Percentiles rank a stretch among this genome's conserved stretches.
Evolutionary conservation across 1,284 basidiomycete genomes (phyloP).

Genomic region (Heterobasidion occidentale): DNA sequence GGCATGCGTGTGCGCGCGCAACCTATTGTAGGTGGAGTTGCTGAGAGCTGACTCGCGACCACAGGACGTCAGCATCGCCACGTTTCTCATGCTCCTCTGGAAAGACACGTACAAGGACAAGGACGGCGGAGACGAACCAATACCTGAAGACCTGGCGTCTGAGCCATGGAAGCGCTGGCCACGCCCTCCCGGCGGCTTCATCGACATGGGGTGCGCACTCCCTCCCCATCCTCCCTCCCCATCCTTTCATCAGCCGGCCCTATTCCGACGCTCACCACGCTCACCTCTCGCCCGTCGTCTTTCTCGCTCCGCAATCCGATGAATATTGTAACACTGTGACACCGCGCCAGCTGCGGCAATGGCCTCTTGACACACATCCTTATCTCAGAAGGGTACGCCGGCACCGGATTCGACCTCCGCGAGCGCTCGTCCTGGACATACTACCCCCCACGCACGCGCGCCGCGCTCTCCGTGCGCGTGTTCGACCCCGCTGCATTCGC

Average conservation of each 20-base stretch:
- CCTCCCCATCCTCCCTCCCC: not conserved
- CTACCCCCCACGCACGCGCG: slow-evolving; percentile 58
- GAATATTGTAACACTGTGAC: not conserved
- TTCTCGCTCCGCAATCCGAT: not conserved
- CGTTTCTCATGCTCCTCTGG: slow-evolving; percentile 91
- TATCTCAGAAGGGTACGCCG: slow-evolving; percentile 72
- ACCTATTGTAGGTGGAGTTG: too few species aligned
- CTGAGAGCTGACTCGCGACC: not conserved
- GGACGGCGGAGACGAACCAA: not conserved
- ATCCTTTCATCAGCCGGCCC: not conserved
- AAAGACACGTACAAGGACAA: slow-evolving; percentile 48
- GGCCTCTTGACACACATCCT: slow-evolving; percentile 87
- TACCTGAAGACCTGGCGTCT: not conserved
- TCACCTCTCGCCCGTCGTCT: not conserved
- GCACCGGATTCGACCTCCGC: slow-evolving; percentile 77
- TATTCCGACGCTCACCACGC: not conserved
- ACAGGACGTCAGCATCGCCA: slow-evolving; percentile 86
- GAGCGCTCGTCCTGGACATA: slow-evolving; percentile 67
- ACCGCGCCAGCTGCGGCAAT: slow-evolving; percentile 65
- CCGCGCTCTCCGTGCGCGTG: slow-evolving; percentile 51
- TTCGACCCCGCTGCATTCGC: slow-evolving; percentile 47
- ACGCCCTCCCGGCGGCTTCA: slow-evolving; percentile 74
- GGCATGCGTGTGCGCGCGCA: slow-evolving; percentile 8
- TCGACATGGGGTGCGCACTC: slow-evolving; percentile 75
- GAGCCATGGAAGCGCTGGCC: slow-evolving; percentile 66